Conservation (phyloP, 805 yeast species). For the Candida andamanensis region DNA sequence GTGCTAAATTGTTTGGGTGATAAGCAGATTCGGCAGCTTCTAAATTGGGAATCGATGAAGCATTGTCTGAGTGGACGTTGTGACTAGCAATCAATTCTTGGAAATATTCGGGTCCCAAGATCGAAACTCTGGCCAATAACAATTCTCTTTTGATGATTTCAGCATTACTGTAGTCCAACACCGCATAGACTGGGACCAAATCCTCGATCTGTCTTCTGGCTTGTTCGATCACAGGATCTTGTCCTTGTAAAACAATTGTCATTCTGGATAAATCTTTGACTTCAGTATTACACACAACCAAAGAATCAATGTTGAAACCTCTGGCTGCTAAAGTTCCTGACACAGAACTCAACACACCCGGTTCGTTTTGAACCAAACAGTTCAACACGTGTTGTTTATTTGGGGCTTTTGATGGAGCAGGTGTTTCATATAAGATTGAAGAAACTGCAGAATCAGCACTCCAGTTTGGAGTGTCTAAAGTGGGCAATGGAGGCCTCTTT, state of each 20-base stretch:
- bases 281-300: conserved; percentile 95
- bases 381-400: conserved; percentile 84
- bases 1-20: conserved; percentile 87
- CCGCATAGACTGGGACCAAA: conserved; percentile 97
- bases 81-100: conserved; percentile 91
- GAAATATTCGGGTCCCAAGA: conserved; percentile 97
- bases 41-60: conserved; percentile 38
- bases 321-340: conserved; percentile 96
- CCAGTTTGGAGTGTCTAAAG: conserved; percentile 90
- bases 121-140: conserved; percentile 83
- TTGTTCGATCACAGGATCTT: conserved; percentile 94
- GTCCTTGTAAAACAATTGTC: conserved; percentile 94
- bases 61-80: conserved; percentile 41
- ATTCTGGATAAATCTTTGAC: conserved; percentile 92
- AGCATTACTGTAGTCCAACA: conserved; percentile 85
- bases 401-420: conserved; percentile 59
- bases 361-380: conserved; percentile 97
- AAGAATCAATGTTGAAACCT: conserved; percentile 96
- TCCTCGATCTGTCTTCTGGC: conserved; percentile 98
- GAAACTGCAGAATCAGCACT: conserved; percentile 96
- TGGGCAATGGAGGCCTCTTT: conserved; percentile 86
- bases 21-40: conserved; percentile 44
- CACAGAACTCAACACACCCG: conserved; percentile 91
- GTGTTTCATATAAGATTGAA: conserved; percentile 88
- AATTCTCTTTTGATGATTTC: conserved; percentile 90